Conservation (phyloP, 148 eudicot genomes). For the Linanthus parryae region DNA sequence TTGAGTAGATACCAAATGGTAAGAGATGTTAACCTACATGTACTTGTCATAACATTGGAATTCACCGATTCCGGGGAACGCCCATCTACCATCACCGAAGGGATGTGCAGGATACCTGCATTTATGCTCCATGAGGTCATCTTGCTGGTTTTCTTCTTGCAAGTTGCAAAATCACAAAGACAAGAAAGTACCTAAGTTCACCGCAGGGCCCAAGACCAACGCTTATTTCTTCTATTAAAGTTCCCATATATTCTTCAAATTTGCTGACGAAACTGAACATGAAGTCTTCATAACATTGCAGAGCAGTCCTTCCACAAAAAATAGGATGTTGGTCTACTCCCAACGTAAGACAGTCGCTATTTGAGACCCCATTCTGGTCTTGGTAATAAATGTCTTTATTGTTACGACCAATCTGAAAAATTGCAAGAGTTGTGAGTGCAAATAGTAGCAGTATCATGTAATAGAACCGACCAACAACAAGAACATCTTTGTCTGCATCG, state of each 20-base stretch:
- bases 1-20: background rate
- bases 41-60: slow-evolving; percentile 66
- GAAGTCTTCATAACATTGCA: slow-evolving; percentile 63
- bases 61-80: slow-evolving; percentile 74
- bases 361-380: slow-evolving; percentile 35
- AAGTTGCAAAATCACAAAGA: slow-evolving; percentile 2
- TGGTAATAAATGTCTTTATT: slow-evolving; percentile 48
- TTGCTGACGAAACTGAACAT: slow-evolving; percentile 41
- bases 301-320: slow-evolving; percentile 54
- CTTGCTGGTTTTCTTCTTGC: slow-evolving; percentile 2
- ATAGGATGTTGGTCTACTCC: slow-evolving; percentile 56
- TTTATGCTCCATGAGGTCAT: slow-evolving; percentile 14
- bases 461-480: too few species aligned
- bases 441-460: too few species aligned
- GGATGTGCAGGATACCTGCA: slow-evolving; percentile 65
- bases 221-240: slow-evolving; percentile 44
- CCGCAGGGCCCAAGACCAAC: slow-evolving; percentile 70
- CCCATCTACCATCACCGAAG: slow-evolving; percentile 52
- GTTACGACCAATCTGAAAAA: slow-evolving; percentile 43
- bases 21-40: slow-evolving; percentile 32
- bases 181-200: slow-evolving; percentile 48
- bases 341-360: slow-evolving; percentile 48
- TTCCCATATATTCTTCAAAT: slow-evolving; percentile 45
- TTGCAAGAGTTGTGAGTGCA: slow-evolving; percentile 1
- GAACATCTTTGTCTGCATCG: too few species aligned